phyloP scores from a whole-genome alignment of 2,329 filamentous ascomycete species.

The Verticillium albo-atrum region DNA sequence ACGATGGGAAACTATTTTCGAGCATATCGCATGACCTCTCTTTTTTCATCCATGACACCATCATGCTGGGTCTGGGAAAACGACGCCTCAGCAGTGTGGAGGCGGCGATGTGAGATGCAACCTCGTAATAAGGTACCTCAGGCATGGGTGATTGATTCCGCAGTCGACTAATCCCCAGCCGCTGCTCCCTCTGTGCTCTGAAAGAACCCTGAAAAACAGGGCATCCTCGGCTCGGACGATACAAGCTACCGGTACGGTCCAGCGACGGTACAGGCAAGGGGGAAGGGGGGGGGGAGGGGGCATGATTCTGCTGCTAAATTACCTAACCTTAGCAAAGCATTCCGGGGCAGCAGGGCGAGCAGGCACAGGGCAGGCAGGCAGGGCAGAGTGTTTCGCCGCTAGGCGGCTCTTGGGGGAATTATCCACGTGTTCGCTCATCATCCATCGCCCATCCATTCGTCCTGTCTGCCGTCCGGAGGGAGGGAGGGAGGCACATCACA shows the following conservation, averaged over 20 bases:
- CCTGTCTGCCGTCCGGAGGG: background rate
- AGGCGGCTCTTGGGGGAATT: background rate
- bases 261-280: background rate
- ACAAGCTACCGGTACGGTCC: background rate
- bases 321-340: background rate
- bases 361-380: background rate
- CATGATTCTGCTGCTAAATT: background rate
- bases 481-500: background rate
- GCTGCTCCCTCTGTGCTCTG: background rate
- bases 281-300: too few relatives aligned
- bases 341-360: background rate
- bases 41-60: background rate
- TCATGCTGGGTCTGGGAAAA: background rate
- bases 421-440: background rate
- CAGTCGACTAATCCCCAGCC: background rate
- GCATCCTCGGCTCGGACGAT: background rate
- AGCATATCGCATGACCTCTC: background rate
- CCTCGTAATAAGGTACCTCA: background rate
- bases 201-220: background rate
- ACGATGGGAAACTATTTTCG: too few relatives aligned
- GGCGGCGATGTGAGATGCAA: background rate
- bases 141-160: background rate
- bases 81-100: too few relatives aligned
- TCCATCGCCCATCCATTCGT: background rate
- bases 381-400: background rate